These are phyloP conservation scores for Saccharomyces hybrid DNA, from an alignment of 1,139 yeast genomes.

Conservation along the genomic window DNA sequence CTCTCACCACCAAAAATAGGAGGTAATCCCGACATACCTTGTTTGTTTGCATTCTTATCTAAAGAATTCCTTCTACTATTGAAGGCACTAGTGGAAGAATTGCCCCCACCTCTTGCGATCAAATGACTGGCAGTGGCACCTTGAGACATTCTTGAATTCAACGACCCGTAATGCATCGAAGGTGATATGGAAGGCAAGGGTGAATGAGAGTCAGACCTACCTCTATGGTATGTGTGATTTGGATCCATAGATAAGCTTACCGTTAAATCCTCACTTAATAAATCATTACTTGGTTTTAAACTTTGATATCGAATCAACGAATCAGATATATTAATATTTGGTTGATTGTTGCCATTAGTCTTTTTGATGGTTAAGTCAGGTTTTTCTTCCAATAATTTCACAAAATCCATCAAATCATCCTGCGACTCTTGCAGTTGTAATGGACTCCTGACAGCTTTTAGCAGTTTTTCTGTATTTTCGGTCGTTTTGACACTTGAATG, in stretches of 20 bases:
- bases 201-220: conserved; percentile 25
- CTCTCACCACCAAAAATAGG: conserved; percentile 13
- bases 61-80: conserved; percentile 19
- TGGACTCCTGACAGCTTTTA: conserved; percentile 10
- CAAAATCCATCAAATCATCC: conserved; percentile 75
- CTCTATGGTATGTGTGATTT: conserved; percentile 1
- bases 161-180: conserved; percentile 36
- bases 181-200: conserved; percentile 32
- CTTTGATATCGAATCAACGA: conserved; percentile 42
- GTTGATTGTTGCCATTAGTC: conserved; percentile 26
- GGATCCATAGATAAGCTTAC: conserved; percentile 35
- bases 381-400: conserved; percentile 68
- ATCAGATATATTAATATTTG: conserved; percentile 28
- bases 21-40: conserved; percentile 11
- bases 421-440: conserved; percentile 25
- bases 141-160: conserved; percentile 40
- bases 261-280: conserved; percentile 37
- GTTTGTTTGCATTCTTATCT: conserved; percentile 9
- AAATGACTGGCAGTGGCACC: conserved; percentile 10
- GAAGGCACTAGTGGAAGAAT: conserved; percentile 6
- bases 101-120: conserved; percentile 20
- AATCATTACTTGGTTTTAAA: conserved; percentile 40
- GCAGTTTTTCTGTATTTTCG: conserved; percentile 25
- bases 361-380: conserved; percentile 47
- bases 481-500: conserved; percentile 34